A percentile compares a stretch with the other conserved stretches of the same genome.
Evolutionary conservation across 257 asterid genomes (phyloP).

Genomic region (Fraxinus quadrangulata): DNA sequence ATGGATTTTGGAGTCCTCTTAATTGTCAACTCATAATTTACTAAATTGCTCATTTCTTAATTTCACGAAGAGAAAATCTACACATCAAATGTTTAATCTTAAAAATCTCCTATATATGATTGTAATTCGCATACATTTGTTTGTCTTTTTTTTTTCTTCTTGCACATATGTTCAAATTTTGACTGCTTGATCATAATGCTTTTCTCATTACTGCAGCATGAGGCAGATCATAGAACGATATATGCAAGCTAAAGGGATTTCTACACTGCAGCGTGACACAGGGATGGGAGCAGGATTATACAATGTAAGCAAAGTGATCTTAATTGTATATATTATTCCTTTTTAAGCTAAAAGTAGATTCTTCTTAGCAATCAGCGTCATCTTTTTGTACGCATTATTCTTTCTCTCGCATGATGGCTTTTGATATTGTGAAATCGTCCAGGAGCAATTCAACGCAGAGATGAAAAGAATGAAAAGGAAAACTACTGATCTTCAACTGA

Average conservation of each 20-base stretch:
- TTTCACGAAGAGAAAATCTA: too few relatives aligned
- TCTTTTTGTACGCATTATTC: background rate
- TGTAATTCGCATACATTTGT: too few relatives aligned
- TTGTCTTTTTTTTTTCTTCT: too few relatives aligned
- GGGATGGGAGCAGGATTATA: conserved; percentile 31
- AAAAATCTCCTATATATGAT: too few relatives aligned
- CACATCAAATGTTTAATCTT: too few relatives aligned
- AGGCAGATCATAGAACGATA: conserved; percentile 66
- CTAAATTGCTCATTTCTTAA: too few relatives aligned
- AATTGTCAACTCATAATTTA: too few relatives aligned
- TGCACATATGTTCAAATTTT: background rate
- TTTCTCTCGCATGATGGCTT: background rate
- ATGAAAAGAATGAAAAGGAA: conserved; percentile 56
- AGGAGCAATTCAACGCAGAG: conserved; percentile 54
- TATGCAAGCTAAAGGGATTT: conserved; percentile 45
- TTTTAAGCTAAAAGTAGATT: background rate
- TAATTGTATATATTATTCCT: background rate
- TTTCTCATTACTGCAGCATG: conserved; percentile 51
- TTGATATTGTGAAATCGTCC: background rate
- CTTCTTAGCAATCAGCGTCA: background rate
- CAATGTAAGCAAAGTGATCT: conserved; percentile 28
- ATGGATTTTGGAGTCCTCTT: too few relatives aligned
- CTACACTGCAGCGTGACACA: conserved; percentile 37
- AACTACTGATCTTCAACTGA: conserved; percentile 60
- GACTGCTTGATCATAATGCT: background rate